These are phyloP conservation scores for Bonnemaisonia californica DNA, from an alignment of 31 red algal genomes.

Conservation along the genomic window DNA sequence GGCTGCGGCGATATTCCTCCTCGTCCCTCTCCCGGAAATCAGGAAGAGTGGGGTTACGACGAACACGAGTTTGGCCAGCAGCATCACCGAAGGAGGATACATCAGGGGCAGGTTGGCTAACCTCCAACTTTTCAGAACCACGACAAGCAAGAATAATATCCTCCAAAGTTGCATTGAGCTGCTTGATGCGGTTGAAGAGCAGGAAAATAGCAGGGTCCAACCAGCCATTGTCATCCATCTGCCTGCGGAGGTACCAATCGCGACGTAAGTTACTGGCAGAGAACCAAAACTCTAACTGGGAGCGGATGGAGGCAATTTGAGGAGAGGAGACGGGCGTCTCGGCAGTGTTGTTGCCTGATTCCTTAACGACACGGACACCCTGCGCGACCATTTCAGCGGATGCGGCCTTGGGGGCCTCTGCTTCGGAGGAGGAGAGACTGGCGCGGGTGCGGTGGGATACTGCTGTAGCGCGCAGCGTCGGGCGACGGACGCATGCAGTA, in stretches of 20 bases:
- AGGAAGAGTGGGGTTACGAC: conserved; percentile 36
- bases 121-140: conserved; percentile 47
- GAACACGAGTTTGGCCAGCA: conserved; percentile 44
- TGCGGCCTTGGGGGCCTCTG: not conserved
- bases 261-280: conserved; percentile 62
- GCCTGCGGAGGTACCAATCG: conserved; percentile 66
- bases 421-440: not conserved
- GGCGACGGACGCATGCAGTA: not conserved
- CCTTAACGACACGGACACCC: not conserved
- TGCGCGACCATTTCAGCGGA: conserved; percentile 15
- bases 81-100: conserved; percentile 48
- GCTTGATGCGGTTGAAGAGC: conserved; percentile 55
- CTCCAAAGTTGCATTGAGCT: conserved; percentile 29
- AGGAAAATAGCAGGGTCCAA: conserved; percentile 59
- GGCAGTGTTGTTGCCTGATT: not conserved
- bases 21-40: conserved; percentile 32
- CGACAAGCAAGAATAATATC: conserved; percentile 60
- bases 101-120: conserved; percentile 24
- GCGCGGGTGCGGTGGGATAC: not conserved
- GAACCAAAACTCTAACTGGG: conserved; percentile 75
- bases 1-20: conserved; percentile 36
- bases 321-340: not conserved
- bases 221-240: conserved; percentile 69
- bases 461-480: not conserved
- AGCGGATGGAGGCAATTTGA: conserved; percentile 30